These are phyloP conservation scores for Cylindrodendrum hubeiense DNA, from an alignment of 2,329 filamentous ascomycete genomes.

Conservation along the genomic window DNA sequence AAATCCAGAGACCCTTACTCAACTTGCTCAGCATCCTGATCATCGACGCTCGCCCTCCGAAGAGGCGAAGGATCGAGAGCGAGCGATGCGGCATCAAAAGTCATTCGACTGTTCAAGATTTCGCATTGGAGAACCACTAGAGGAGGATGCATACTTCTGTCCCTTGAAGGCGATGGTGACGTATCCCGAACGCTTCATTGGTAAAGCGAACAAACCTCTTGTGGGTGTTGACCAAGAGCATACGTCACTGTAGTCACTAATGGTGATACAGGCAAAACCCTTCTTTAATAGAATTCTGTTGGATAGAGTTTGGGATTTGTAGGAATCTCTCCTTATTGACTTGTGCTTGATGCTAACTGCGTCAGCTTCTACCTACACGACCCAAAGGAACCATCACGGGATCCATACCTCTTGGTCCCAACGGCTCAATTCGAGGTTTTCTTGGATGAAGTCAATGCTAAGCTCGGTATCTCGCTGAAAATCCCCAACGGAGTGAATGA, in stretches of 20 bases:
- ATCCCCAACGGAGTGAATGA: slow-evolving; percentile 68
- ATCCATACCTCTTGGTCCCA: slow-evolving; percentile 75
- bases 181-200: slow-evolving; percentile 72
- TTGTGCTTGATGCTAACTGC: slow-evolving; percentile 21
- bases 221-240: slow-evolving; percentile 48
- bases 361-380: slow-evolving; percentile 76
- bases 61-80: slow-evolving; percentile 16
- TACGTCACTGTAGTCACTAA: slow-evolving; percentile 24
- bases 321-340: slow-evolving; percentile 49
- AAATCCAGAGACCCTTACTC: not conserved
- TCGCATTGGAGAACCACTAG: slow-evolving; percentile 39
- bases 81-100: slow-evolving; percentile 17
- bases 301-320: slow-evolving; percentile 81
- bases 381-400: slow-evolving; percentile 58
- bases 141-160: slow-evolving; percentile 54
- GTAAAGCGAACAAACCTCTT: slow-evolving; percentile 62
- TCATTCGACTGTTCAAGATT: slow-evolving; percentile 43
- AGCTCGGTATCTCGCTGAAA: slow-evolving; percentile 64
- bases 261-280: slow-evolving; percentile 50
- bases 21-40: not conserved
- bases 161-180: slow-evolving; percentile 66
- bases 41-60: slow-evolving; percentile 7
- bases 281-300: slow-evolving; percentile 73
- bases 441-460: slow-evolving; percentile 73
- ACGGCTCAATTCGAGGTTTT: slow-evolving; percentile 74